Evolutionary conservation across 129 eudicot genomes (phyloP).

Genomic region (Glebionis coronaria): DNA sequence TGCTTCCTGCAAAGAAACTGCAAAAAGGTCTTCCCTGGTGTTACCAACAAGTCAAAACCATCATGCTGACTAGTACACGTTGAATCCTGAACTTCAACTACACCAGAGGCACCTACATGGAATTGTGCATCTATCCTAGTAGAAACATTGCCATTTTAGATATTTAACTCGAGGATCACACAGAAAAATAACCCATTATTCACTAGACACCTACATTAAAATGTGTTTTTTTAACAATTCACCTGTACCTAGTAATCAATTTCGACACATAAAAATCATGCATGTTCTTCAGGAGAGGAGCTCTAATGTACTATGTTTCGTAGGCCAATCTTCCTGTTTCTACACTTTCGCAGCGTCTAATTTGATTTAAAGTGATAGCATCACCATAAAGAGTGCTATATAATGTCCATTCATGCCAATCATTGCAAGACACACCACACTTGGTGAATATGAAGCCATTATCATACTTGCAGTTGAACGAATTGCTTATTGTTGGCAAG

Average conservation of each 20-base stretch:
- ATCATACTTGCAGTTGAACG: no score
- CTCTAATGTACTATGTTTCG: no score
- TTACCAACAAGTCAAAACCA: background rate
- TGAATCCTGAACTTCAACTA: background rate
- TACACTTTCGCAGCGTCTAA: no score
- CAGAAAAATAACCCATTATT: background rate
- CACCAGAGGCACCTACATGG: slow-evolving; percentile 1
- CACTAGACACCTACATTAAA: no score
- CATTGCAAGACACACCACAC: no score
- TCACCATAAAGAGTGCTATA: no score
- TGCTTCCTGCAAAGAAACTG: background rate
- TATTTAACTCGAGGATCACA: background rate
- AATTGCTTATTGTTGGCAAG: no score
- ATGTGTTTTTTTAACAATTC: background rate
- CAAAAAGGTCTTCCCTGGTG: background rate
- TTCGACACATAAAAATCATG: background rate
- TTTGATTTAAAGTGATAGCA: no score
- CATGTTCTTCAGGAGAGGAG: no score
- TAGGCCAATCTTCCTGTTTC: no score
- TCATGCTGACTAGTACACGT: background rate
- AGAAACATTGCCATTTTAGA: background rate
- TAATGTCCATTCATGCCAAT: no score
- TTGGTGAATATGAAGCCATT: no score
- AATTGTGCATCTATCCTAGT: background rate
- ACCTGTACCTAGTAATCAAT: background rate